Evolutionary conservation across 768 basidiomycete genomes (phyloP).

Genomic region (Inosperma sp.): DNA sequence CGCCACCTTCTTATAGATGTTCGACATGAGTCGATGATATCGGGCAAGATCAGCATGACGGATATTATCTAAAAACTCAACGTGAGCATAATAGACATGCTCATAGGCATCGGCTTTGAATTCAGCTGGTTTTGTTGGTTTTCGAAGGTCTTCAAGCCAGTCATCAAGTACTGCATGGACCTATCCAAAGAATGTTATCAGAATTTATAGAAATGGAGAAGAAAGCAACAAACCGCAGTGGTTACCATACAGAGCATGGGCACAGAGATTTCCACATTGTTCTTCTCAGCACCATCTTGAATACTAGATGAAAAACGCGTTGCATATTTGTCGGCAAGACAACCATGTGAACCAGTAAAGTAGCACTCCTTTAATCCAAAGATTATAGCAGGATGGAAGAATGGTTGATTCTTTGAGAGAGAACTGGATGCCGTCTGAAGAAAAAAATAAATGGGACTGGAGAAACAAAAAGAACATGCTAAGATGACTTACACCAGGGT

Average conservation of each 20-base stretch:
- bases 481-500: background rate
- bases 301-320: background rate
- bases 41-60: background rate
- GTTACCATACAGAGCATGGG: constrained; percentile 9
- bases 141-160: constrained; percentile 2
- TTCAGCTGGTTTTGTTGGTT: background rate
- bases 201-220: background rate
- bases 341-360: background rate
- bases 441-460: background rate
- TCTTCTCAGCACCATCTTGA: constrained; percentile 1
- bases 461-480: background rate
- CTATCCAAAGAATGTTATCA: background rate
- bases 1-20: constrained; percentile 4
- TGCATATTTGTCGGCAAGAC: background rate
- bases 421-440: background rate
- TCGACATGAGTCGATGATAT: constrained; percentile 5
- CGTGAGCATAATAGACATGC: constrained; percentile 4
- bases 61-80: constrained; percentile 5
- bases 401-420: background rate
- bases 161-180: constrained; percentile 10
- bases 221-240: constrained; percentile 1
- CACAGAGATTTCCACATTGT: constrained; percentile 8
- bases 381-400: constrained; percentile 3
- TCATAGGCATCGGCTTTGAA: constrained; percentile 9
- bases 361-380: background rate